Base-by-base conservation (phyloP, 2,329 filamentous ascomycete genomes). In the Sporothrix protearum region DNA sequence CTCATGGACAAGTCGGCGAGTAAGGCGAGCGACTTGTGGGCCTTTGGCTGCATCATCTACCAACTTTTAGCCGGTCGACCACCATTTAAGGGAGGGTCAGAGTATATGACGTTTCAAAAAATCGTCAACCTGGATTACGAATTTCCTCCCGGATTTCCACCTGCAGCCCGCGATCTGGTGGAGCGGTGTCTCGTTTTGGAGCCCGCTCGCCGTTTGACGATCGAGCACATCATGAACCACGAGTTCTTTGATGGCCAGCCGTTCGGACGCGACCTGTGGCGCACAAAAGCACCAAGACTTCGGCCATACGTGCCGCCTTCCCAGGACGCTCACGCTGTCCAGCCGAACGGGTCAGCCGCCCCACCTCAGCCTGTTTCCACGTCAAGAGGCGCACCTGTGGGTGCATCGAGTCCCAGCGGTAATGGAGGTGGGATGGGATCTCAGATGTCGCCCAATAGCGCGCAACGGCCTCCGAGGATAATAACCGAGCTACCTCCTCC, bases 91-190 rank as follows among this genome's bases (percentile, higher is more conserved):
- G 96, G 92, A 53, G 92, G 87, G 16, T 97, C 97, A 76, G 96
- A 99, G 79, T 99, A 98, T 77, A 86, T 96, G 78, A 99, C 96
- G 0, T 99, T 99, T 78, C 96, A 99, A 80, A 99, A 98, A 81
- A 99, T 99, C 78, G 93, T 99, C 69, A 91, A 88, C 42, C 85
- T 99, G 57, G 95, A 99, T 70, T 99, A 98, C 79, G 91, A 95
- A 61, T 99, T 98, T 75, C 96, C 96, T 0, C 82, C 88, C 36
- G 94, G 93, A 1, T 99, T 99, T 76, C 96, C 96, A 1, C 84
- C 90, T 5, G 88, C 93, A 1, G 96, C 96, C 25, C 90, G 90
- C 73, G 96, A 99, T 80, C 84, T 99, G 19, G 91, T 99, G 0
- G 95, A 98, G 80, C 88, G 96, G 74, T 88, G 97, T 59, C 84